Percentiles rank a stretch among this genome's conserved stretches.
Evolutionary conservation across 352 stramenopile genomes (phyloP).

Genomic region (Elongisporangium anandrum): DNA sequence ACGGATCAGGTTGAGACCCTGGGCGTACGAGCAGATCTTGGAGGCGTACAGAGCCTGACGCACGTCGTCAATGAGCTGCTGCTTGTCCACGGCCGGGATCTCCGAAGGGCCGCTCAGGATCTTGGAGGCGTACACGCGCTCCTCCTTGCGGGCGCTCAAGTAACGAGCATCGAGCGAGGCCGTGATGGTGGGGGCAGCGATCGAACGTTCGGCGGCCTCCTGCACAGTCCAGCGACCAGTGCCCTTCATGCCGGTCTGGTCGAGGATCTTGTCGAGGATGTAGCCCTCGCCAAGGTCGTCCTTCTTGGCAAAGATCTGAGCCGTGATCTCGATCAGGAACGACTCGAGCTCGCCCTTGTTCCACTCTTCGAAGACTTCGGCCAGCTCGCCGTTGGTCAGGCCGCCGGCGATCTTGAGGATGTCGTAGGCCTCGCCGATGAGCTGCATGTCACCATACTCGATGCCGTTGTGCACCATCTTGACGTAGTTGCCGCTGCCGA

Average conservation of each 20-base stretch:
- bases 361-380: conserved; percentile 95
- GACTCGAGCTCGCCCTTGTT: conserved; percentile 96
- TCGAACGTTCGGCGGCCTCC: conserved; percentile 93
- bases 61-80: conserved; percentile 96
- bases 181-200: conserved; percentile 97
- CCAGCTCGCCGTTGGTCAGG: conserved; percentile 90
- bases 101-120: conserved; percentile 92
- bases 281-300: conserved; percentile 91
- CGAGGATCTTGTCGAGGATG: conserved; percentile 96
- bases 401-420: conserved; percentile 93
- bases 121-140: conserved; percentile 92
- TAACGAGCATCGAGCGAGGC: conserved; percentile 96
- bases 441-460: conserved; percentile 99
- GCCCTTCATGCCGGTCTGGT: conserved; percentile 99
- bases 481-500: conserved; percentile 98
- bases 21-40: conserved; percentile 99
- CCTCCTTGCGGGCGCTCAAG: conserved; percentile 94
- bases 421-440: conserved; percentile 98
- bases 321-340: conserved; percentile 99
- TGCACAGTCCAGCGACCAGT: conserved; percentile 97
- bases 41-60: conserved; percentile 95
- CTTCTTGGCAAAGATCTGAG: conserved; percentile 96
- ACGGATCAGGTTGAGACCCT: conserved; percentile 94
- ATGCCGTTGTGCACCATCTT: conserved; percentile 99
- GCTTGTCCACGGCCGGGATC: conserved; percentile 90